phyloP scores from a whole-genome alignment of 176 grass and related monocot genomes.

The Lolium rigidum region DNA sequence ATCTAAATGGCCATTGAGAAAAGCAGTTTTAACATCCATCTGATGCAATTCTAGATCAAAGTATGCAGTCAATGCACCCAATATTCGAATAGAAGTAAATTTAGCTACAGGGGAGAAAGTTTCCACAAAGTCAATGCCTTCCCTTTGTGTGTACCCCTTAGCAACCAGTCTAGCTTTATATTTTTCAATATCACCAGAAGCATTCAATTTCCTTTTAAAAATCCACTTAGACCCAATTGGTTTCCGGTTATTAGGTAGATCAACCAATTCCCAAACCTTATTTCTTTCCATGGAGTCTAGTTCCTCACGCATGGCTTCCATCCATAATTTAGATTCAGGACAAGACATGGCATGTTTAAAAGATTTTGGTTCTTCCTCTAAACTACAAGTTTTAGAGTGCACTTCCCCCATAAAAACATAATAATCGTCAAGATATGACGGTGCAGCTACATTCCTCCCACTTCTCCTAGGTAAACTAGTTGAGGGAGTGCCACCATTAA shows the following conservation, averaged over 20 bases:
- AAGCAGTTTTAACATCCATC: not conserved
- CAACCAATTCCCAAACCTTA: not conserved
- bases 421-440: too few relatives aligned
- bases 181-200: not conserved
- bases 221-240: not conserved
- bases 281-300: not conserved
- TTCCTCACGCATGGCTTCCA: too few relatives aligned
- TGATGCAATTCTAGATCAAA: not conserved
- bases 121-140: not conserved
- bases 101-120: not conserved
- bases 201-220: not conserved
- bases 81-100: not conserved
- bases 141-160: constrained; percentile 1
- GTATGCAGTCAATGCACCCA: not conserved
- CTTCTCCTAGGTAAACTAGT: too few relatives aligned
- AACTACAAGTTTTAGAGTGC: too few relatives aligned
- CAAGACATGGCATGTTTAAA: too few relatives aligned
- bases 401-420: too few relatives aligned
- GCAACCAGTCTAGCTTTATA: not conserved
- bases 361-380: too few relatives aligned
- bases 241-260: not conserved
- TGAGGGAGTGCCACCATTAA: too few relatives aligned
- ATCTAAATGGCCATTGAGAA: not conserved
- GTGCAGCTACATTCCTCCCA: too few relatives aligned
- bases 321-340: too few relatives aligned